phyloP scores from a whole-genome alignment of 2,329 filamentous ascomycete species.

The Diaporthe vexans region DNA sequence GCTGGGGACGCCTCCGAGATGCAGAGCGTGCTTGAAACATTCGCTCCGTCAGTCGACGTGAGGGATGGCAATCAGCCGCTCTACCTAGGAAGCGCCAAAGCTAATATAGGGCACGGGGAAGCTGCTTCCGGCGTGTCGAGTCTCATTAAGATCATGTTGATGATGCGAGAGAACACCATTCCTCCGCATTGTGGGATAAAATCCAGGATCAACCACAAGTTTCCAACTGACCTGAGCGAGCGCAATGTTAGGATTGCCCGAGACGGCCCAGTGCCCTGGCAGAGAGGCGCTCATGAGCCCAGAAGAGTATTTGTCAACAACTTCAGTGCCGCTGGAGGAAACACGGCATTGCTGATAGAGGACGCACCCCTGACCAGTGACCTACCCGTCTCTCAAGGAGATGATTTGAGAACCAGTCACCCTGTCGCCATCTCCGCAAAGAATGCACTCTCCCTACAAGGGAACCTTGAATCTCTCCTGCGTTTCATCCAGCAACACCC shows the following conservation, averaged over 20 bases:
- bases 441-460: conserved; percentile 68
- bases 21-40: conserved; percentile 75
- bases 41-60: conserved; percentile 61
- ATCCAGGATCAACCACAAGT: conserved; percentile 42
- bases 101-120: conserved; percentile 41
- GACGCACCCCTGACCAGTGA: conserved; percentile 60
- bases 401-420: conserved; percentile 69
- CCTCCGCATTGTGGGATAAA: conserved; percentile 45
- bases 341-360: conserved; percentile 76
- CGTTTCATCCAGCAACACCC: conserved; percentile 65
- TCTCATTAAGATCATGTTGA: conserved; percentile 45
- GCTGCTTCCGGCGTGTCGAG: conserved; percentile 41
- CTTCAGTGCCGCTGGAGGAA: conserved; percentile 67
- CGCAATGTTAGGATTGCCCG: conserved; percentile 33
- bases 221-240: conserved; percentile 45
- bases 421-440: conserved; percentile 70
- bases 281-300: conserved; percentile 55
- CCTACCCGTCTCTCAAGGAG: conserved; percentile 39
- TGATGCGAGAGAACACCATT: conserved; percentile 43
- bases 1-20: conserved; percentile 75
- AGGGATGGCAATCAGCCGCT: conserved; percentile 59
- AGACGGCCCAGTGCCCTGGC: conserved; percentile 72
- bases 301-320: conserved; percentile 54
- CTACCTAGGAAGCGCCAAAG: conserved; percentile 72
- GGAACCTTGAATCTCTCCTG: conserved; percentile 69